These are phyloP conservation scores for Ruellia speciosa DNA, from an alignment of 305 asterid genomes.

Conservation along the genomic window DNA sequence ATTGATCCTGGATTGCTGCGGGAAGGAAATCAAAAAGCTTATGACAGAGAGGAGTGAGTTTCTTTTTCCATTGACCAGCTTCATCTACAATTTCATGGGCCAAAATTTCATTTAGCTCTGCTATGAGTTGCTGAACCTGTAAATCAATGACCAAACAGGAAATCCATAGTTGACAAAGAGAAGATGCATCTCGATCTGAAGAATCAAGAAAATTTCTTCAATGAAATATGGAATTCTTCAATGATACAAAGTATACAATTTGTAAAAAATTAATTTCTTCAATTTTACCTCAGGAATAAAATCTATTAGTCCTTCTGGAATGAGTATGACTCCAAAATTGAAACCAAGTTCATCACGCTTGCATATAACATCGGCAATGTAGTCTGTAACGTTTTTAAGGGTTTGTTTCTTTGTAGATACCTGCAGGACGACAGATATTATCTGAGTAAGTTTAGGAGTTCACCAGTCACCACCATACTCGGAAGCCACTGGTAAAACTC, in stretches of 20 bases:
- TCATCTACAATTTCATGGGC: conserved; percentile 91
- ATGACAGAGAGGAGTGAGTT: conserved; percentile 58
- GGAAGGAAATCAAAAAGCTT: conserved; percentile 84
- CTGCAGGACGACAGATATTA: conserved; percentile 32
- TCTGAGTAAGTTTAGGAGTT: too few species aligned
- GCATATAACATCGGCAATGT: conserved; percentile 73
- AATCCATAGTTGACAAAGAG: conserved; percentile 13
- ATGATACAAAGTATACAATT: neutral
- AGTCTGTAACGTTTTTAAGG: conserved; percentile 75
- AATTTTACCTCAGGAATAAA: conserved; percentile 86
- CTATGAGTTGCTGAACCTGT: conserved; percentile 91
- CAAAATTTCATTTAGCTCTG: conserved; percentile 89
- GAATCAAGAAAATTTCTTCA: too few species aligned
- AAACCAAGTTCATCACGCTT: conserved; percentile 79
- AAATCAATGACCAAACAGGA: conserved; percentile 19
- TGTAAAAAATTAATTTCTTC: neutral
- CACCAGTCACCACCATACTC: too few species aligned
- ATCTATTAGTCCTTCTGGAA: conserved; percentile 96
- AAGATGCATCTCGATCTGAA: neutral
- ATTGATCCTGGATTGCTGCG: conserved; percentile 78
- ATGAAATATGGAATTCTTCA: too few species aligned
- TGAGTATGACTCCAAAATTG: conserved; percentile 93
- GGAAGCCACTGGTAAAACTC: too few species aligned
- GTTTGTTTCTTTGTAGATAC: conserved; percentile 87
- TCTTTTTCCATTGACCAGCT: conserved; percentile 82